Evolutionary conservation across 768 basidiomycete genomes (phyloP).

Genomic region (Tricholoma bakamatsutake): DNA sequence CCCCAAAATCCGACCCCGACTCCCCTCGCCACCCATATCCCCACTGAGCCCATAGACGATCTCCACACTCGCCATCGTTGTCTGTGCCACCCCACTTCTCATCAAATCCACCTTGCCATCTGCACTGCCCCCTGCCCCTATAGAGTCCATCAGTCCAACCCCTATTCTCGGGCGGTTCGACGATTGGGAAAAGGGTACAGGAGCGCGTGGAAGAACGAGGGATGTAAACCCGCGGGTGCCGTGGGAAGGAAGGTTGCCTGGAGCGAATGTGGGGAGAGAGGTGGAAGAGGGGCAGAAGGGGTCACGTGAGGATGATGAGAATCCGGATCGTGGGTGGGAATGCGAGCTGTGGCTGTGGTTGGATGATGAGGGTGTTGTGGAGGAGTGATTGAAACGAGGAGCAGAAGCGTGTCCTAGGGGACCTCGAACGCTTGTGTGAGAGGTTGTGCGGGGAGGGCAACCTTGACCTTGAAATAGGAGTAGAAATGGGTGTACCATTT

Average conservation of each 20-base stretch:
- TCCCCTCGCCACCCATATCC: conserved; percentile 5
- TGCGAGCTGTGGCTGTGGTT: conserved; percentile 6
- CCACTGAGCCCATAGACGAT: conserved; percentile 54
- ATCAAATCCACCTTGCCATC: conserved; percentile 67
- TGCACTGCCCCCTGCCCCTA: conserved; percentile 18
- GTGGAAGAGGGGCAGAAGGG: conserved; percentile 15
- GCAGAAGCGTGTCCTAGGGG: conserved; percentile 10
- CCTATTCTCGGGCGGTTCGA: conserved; percentile 11
- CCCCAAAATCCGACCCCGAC: not conserved
- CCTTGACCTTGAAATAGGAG: conserved; percentile 1
- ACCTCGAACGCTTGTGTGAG: conserved; percentile 15
- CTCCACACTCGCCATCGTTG: conserved; percentile 86
- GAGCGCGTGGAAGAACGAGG: conserved; percentile 48
- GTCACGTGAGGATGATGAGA: conserved; percentile 20
- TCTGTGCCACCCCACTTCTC: conserved; percentile 72
- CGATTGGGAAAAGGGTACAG: conserved; percentile 26
- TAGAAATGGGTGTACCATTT: conserved; percentile 3
- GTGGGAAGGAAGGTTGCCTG: conserved; percentile 39
- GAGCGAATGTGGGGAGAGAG: conserved; percentile 19
- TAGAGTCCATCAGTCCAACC: conserved; percentile 8
- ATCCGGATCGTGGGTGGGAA: conserved; percentile 9
- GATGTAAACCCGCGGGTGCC: conserved; percentile 54
- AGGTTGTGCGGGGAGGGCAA: conserved; percentile 3
- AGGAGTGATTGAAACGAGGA: not conserved
- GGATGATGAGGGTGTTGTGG: conserved; percentile 8